Evolutionary conservation across 768 basidiomycete species (phyloP).

Genomic region (Tricholoma saponaceum): DNA sequence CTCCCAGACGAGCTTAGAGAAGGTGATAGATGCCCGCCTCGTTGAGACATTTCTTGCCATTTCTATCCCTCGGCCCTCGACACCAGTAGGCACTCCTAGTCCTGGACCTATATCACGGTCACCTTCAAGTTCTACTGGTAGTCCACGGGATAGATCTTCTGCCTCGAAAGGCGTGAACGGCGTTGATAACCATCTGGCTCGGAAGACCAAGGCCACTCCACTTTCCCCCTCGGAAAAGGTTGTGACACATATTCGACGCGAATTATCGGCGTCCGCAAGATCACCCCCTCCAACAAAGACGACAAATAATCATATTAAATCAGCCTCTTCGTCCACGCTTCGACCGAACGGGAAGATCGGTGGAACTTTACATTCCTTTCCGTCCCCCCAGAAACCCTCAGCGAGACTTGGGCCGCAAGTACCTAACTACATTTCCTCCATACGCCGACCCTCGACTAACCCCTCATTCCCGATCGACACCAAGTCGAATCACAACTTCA

Average conservation of each 20-base stretch:
- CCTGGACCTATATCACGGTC: not conserved
- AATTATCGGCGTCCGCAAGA: conserved; percentile 12
- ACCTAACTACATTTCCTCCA: conserved; percentile 71
- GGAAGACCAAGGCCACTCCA: conserved; percentile 17
- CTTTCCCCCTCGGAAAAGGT: conserved; percentile 20
- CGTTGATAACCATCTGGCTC: conserved; percentile 8
- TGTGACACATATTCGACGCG: conserved; percentile 16
- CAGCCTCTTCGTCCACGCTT: conserved; percentile 20
- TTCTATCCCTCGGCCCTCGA: conserved; percentile 28
- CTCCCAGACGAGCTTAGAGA: conserved; percentile 68
- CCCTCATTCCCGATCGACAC: conserved; percentile 67
- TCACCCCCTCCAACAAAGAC: conserved; percentile 7
- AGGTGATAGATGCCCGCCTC: conserved; percentile 64
- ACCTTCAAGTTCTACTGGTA: conserved; percentile 1
- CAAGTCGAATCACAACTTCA: conserved; percentile 46
- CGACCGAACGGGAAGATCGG: conserved; percentile 18
- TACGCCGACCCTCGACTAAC: conserved; percentile 82
- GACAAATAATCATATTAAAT: conserved; percentile 19
- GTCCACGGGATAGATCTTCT: conserved; percentile 4
- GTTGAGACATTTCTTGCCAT: conserved; percentile 76
- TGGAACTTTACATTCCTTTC: conserved; percentile 8
- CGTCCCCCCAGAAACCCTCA: conserved; percentile 6
- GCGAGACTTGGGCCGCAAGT: conserved; percentile 21
- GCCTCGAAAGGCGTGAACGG: conserved; percentile 13
- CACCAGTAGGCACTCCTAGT: conserved; percentile 1